Conservation (phyloP, 768 basidiomycete species). For the Tulasnella sp. region DNA sequence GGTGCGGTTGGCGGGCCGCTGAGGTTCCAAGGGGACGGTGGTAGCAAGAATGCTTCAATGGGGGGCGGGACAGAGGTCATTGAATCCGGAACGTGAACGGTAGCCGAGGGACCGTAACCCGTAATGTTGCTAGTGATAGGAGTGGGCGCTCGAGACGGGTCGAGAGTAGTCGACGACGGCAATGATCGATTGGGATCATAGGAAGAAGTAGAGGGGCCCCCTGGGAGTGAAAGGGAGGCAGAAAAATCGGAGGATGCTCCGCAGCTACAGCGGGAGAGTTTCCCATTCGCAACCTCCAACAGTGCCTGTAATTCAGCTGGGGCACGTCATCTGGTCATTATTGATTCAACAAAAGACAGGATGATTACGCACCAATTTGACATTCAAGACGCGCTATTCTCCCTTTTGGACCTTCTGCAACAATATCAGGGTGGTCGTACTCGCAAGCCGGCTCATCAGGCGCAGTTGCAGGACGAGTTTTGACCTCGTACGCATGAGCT, state of each 20-base stretch:
- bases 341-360: not conserved
- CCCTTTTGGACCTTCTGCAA: not conserved
- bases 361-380: not conserved
- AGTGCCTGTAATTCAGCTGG: not conserved
- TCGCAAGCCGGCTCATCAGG: not conserved
- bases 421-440: constrained; percentile 6
- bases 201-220: not conserved
- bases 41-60: not conserved
- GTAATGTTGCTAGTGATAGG: not conserved
- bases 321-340: not conserved
- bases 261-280: not conserved
- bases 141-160: not conserved
- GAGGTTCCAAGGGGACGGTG: not conserved
- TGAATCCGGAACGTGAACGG: not conserved
- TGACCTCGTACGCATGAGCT: constrained; percentile 14
- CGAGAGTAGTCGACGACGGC: not conserved
- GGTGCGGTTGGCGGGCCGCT: not conserved
- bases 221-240: not conserved
- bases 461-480: not conserved
- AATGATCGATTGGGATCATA: not conserved
- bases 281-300: not conserved
- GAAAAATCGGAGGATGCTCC: not conserved
- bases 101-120: not conserved
- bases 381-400: not conserved
- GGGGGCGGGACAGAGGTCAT: not conserved